Evolutionary conservation across 78 protist genomes (phyloP), one percentile per base, ranked within the genome.

Genomic region (Dictyostelium intermedium): DNA sequence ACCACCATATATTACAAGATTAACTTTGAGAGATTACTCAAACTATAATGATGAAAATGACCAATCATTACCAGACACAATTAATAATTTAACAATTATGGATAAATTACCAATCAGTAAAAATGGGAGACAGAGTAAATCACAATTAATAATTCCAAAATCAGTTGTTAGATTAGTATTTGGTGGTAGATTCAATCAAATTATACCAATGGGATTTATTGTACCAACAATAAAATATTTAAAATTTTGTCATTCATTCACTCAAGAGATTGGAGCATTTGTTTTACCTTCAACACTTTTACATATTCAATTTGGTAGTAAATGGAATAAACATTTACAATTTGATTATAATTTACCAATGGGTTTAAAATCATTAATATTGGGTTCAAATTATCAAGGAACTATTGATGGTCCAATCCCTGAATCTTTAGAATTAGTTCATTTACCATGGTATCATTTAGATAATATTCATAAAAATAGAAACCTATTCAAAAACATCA

Each of bases 31-130:
- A 63, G 73, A 63, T 7, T n/a, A 63, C 3, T n/a, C 27, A 63
- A 27, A 63, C 9, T 2, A n/a, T 25, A 9, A 63, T 63, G 16
- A 63, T 63, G 18, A 63, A 8, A 8, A 25, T 63, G 73, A 63
- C n/a, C 27, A 63, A 25, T 23, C 30, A 63, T 3, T 63, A 25
- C 73, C 73, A 23, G 27, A n/a, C 9, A 63, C 73, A 63, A 63
- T 63, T 63, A 63, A 63, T 63, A 63, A 63, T 63, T 63, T 63
- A 63, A 63, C 73, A 8, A 63, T 63, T n/a, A 63, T 63, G 73
- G 73, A 63, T 63, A 63, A 9, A 63, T 63, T 63, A 63, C 73
- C 73, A 63, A 63, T 1, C 23, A 23, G 5, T 2, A 60, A 1
- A 25, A 50, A 50, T 16, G 23, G n/a, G 5, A 0, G n/a, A 10